Evolutionary conservation across 768 basidiomycete genomes (phyloP).

Genomic region (Mycena leptocephala): DNA sequence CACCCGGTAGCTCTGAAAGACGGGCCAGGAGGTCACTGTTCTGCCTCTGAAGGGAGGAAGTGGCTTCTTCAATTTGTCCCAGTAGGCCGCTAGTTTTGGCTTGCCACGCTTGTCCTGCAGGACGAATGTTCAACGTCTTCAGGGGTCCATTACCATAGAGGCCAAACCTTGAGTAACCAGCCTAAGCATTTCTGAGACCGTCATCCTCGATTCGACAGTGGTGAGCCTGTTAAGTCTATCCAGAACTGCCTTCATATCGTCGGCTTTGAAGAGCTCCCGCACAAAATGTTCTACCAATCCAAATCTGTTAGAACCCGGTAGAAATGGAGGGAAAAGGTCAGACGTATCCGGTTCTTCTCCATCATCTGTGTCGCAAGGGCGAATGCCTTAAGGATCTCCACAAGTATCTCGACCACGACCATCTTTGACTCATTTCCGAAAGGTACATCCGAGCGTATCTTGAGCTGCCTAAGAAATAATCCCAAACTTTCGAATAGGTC

Average conservation of each 20-base stretch:
- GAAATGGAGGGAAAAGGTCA: background rate
- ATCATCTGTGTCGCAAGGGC: background rate
- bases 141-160: background rate
- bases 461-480: background rate
- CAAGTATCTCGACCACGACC: background rate
- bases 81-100: background rate
- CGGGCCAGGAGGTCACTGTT: background rate
- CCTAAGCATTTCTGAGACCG: background rate
- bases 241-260: background rate
- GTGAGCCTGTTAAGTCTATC: background rate
- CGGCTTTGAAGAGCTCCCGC: background rate
- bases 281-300: background rate
- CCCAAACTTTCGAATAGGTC: background rate
- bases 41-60: background rate
- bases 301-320: background rate
- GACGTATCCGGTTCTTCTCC: background rate
- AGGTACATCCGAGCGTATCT: background rate
- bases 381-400: background rate
- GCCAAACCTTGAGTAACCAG: background rate
- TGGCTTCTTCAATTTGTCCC: background rate
- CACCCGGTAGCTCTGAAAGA: background rate
- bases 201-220: slow-evolving; percentile 1
- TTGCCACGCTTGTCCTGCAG: background rate
- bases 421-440: slow-evolving; percentile 2
- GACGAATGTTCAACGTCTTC: background rate